Conservation (phyloP, 2,329 filamentous ascomycete species). For the Xylaria hypoxylon region DNA sequence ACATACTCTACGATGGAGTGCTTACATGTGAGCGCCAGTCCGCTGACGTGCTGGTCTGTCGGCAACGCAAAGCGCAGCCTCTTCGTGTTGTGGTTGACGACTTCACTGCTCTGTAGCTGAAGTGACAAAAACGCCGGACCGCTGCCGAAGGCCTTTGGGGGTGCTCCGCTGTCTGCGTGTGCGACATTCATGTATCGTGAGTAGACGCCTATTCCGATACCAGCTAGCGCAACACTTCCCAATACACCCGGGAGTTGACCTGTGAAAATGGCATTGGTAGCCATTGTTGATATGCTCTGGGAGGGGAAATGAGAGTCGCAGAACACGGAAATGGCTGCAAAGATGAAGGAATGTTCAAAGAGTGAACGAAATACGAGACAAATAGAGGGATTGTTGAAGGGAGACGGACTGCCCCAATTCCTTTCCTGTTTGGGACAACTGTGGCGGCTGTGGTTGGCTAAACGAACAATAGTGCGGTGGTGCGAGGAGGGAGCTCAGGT, state of each 20-base stretch:
- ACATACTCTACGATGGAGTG: neutral
- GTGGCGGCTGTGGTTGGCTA: constrained; percentile 26
- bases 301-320: neutral
- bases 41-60: constrained; percentile 58
- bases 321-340: neutral
- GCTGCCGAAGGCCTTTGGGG: constrained; percentile 50
- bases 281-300: constrained; percentile 11
- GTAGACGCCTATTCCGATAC: constrained; percentile 44
- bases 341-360: neutral
- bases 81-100: constrained; percentile 70
- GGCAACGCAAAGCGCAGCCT: constrained; percentile 67
- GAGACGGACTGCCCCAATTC: constrained; percentile 31
- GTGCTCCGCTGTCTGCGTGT: constrained; percentile 45
- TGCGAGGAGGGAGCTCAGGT: neutral
- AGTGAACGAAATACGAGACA: neutral
- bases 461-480: neutral
- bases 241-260: constrained; percentile 23
- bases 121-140: constrained; percentile 60
- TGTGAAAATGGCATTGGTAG: constrained; percentile 24
- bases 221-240: constrained; percentile 37
- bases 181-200: constrained; percentile 43
- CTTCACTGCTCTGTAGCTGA: constrained; percentile 62
- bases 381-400: constrained; percentile 4
- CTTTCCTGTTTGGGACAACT: constrained; percentile 28
- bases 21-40: constrained; percentile 63